phyloP scores from a whole-genome alignment of 2,329 filamentous ascomycete genomes.

The Geosmithia flava region DNA sequence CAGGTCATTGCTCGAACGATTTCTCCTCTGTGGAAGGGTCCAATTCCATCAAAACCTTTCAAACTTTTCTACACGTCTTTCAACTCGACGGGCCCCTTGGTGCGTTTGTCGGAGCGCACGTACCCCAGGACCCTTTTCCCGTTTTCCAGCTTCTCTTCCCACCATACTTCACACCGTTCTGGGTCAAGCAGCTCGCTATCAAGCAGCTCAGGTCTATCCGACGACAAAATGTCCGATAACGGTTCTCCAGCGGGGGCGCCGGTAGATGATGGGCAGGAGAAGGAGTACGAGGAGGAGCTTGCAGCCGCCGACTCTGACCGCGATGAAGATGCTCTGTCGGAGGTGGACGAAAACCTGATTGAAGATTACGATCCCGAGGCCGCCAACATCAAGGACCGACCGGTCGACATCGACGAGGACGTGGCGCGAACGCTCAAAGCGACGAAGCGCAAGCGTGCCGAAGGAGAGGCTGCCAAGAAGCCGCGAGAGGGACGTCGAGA shows the following conservation, averaged over 20 bases:
- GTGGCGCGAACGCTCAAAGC: conserved; percentile 51
- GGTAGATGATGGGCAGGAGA: conserved; percentile 27
- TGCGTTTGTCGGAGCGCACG: neutral
- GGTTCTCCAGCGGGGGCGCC: conserved; percentile 27
- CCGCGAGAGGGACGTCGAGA: conserved; percentile 61
- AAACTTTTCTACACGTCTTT: neutral
- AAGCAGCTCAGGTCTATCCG: neutral
- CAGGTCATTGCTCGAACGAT: neutral
- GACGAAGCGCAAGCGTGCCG: conserved; percentile 51
- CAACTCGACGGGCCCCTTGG: neutral
- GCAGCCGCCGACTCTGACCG: conserved; percentile 34
- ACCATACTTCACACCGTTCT: neutral
- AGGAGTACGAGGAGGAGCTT: conserved; percentile 26
- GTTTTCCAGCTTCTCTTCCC: neutral
- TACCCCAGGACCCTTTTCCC: neutral
- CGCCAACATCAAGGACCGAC: conserved; percentile 49
- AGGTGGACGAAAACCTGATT: conserved; percentile 59
- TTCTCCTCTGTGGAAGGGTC: neutral
- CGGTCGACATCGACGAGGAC: conserved; percentile 56
- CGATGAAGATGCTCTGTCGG: conserved; percentile 49
- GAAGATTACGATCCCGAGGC: conserved; percentile 56
- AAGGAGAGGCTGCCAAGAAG: conserved; percentile 55
- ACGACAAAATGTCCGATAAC: conserved; percentile 29
- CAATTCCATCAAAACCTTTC: neutral
- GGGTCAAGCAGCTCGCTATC: too few species aligned